phyloP scores from a whole-genome alignment of 1,284 basidiomycete species.

The Trametes sp. region DNA sequence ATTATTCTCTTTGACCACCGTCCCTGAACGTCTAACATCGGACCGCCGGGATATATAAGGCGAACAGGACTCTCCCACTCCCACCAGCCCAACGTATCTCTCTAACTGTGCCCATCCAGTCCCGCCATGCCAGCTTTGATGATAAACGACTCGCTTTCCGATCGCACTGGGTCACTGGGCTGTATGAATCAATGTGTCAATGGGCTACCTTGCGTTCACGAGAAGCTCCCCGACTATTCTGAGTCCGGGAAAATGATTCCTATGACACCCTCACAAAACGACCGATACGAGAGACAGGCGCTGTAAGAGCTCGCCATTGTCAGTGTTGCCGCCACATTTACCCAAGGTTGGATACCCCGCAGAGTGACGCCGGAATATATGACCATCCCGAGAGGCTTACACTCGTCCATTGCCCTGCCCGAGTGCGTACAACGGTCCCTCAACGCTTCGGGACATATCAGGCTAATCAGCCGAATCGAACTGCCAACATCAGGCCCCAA shows the following conservation, averaged over 20 bases:
- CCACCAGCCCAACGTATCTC: neutral
- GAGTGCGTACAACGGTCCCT: conserved; percentile 5
- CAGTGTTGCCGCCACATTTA: neutral
- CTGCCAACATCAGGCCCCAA: neutral
- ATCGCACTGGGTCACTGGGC: neutral
- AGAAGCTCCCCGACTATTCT: conserved; percentile 15
- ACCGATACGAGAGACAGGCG: conserved; percentile 24
- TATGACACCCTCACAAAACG: conserved; percentile 27
- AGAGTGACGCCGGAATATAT: conserved; percentile 19
- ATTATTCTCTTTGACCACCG: no score
- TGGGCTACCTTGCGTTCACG: neutral
- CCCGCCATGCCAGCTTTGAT: neutral
- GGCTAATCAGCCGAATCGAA: neutral
- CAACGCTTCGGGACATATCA: neutral
- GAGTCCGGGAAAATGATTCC: conserved; percentile 10
- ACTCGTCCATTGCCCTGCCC: conserved; percentile 5
- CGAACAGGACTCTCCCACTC: neutral
- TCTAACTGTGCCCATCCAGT: neutral
- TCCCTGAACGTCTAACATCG: no score
- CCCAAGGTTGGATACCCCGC: neutral
- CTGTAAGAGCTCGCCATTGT: conserved; percentile 8
- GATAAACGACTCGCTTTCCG: neutral
- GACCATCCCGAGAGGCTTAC: conserved; percentile 19
- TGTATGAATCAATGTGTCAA: neutral
- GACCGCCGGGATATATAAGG: neutral